A percentile compares a stretch with the other conserved stretches of the same genome.
Conservation (phyloP, 208 protist genomes). For the Acanthamoeba castellanii region DNA sequence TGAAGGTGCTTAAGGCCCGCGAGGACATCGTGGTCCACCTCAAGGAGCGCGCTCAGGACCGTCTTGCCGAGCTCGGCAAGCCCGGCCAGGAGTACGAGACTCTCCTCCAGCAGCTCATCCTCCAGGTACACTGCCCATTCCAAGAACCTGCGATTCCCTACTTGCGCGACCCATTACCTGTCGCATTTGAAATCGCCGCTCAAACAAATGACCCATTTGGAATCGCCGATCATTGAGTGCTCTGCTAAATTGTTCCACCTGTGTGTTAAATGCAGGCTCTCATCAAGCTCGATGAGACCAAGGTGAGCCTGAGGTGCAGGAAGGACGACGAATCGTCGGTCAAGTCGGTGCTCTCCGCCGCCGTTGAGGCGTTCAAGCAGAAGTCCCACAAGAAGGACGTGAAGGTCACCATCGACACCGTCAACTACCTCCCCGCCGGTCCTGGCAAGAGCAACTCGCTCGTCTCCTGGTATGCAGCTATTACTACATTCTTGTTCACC, state of each 20-base stretch:
- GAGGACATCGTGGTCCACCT: slow-evolving; percentile 84
- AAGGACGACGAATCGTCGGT: slow-evolving; percentile 83
- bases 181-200: not conserved
- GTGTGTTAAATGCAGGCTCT: slow-evolving; percentile 74
- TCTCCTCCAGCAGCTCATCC: slow-evolving; percentile 87
- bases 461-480: slow-evolving; percentile 47
- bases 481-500: not conserved
- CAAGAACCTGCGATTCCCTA: not conserved
- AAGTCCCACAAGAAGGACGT: slow-evolving; percentile 73
- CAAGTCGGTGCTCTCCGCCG: slow-evolving; percentile 75
- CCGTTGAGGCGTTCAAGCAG: slow-evolving; percentile 80
- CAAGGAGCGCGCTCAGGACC: slow-evolving; percentile 82
- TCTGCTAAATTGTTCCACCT: not conserved
- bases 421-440: slow-evolving; percentile 79
- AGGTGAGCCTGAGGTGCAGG: slow-evolving; percentile 84
- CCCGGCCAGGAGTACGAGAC: slow-evolving; percentile 85
- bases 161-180: slow-evolving; percentile 6
- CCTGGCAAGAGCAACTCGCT: slow-evolving; percentile 54
- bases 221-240: not conserved
- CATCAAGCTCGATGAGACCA: slow-evolving; percentile 82
- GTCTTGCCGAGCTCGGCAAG: slow-evolving; percentile 80
- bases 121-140: slow-evolving; percentile 82
- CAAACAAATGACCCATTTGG: slow-evolving; percentile 5
- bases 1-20: slow-evolving; percentile 89
- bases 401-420: slow-evolving; percentile 71